phyloP scores from a whole-genome alignment of 2,329 filamentous ascomycete species.

The Rhynchosporium secalis region DNA sequence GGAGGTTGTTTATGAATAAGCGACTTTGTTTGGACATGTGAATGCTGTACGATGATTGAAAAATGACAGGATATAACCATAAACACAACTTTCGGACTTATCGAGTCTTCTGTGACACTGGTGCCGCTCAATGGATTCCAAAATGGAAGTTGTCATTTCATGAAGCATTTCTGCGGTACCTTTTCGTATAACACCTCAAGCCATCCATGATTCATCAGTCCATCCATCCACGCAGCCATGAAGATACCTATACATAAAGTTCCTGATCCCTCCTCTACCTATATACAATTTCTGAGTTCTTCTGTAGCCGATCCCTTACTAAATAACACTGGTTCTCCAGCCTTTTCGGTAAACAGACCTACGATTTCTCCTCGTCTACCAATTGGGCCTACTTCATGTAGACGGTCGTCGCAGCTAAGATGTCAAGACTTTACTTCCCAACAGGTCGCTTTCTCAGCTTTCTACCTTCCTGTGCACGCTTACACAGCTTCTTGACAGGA shows the following conservation, averaged over 20 bases:
- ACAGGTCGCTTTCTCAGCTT: conserved; percentile 47
- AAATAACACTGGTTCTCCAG: not conserved
- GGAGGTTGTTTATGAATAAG: conserved; percentile 1
- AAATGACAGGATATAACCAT: no score
- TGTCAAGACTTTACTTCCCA: conserved; percentile 15
- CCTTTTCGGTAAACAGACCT: not conserved
- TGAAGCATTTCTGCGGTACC: not conserved
- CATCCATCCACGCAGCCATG: not conserved
- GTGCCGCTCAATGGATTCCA: not conserved
- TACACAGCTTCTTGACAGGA: conserved; percentile 59
- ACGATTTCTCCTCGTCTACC: not conserved
- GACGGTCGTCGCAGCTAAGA: not conserved
- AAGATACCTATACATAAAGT: not conserved
- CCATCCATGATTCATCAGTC: not conserved
- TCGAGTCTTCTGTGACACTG: not conserved
- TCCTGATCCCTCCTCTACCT: not conserved
- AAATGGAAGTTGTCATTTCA: no score
- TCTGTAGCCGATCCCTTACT: not conserved
- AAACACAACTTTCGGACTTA: not conserved
- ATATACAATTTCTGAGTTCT: not conserved
- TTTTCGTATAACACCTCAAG: not conserved
- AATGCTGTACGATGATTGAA: not conserved
- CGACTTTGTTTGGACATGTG: not conserved
- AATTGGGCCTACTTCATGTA: not conserved
- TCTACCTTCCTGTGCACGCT: conserved; percentile 61